Evolutionary conservation across 345 rosid genomes (phyloP).

Genomic region (Passiflora organensis): DNA sequence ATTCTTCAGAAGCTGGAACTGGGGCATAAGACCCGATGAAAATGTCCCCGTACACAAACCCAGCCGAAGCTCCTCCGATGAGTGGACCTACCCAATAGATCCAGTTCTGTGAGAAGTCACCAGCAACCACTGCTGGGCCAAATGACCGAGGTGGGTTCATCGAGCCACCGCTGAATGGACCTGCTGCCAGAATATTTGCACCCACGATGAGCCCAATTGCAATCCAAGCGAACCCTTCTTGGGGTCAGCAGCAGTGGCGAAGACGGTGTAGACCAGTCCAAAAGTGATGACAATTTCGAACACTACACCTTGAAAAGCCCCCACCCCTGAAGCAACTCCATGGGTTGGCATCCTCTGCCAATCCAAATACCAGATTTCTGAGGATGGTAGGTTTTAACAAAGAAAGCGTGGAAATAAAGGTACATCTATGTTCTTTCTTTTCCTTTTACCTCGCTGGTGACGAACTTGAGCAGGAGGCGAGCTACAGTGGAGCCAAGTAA

Average conservation of each 20-base stretch:
- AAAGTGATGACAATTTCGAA: slow-evolving; percentile 81
- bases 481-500: slow-evolving; percentile 80
- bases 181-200: slow-evolving; percentile 88
- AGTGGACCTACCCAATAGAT: slow-evolving; percentile 89
- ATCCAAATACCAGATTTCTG: neutral
- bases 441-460: slow-evolving; percentile 26
- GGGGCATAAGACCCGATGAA: slow-evolving; percentile 57
- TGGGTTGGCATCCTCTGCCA: slow-evolving; percentile 75
- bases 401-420: too few relatives aligned
- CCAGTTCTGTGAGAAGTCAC: slow-evolving; percentile 63
- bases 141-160: slow-evolving; percentile 93
- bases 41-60: slow-evolving; percentile 66
- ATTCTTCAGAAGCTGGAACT: slow-evolving; percentile 33
- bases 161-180: slow-evolving; percentile 89
- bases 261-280: slow-evolving; percentile 77
- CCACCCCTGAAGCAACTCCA: slow-evolving; percentile 62
- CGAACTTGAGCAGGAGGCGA: slow-evolving; percentile 67
- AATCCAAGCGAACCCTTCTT: slow-evolving; percentile 72
- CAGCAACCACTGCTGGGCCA: slow-evolving; percentile 78
- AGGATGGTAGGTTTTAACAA: too few relatives aligned
- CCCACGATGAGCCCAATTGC: slow-evolving; percentile 91
- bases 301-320: slow-evolving; percentile 45
- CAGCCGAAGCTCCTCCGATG: slow-evolving; percentile 76
- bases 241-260: slow-evolving; percentile 84
- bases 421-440: too few relatives aligned